Evolutionary conservation across 768 basidiomycete species (phyloP), one percentile per base, ranked within the genome.

Genomic region (Gyrodon lividus): DNA sequence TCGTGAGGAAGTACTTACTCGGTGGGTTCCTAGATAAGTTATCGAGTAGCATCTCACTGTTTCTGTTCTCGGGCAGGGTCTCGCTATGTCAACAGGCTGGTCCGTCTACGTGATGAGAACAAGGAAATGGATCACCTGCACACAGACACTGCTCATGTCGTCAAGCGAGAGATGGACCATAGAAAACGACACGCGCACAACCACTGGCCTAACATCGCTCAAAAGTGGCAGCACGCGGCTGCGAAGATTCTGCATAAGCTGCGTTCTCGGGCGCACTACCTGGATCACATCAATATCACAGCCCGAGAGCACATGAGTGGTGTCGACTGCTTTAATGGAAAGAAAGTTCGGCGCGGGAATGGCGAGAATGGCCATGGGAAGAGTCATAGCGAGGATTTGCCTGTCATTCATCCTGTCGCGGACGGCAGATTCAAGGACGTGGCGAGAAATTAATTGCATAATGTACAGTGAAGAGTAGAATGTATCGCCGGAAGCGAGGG

Each of bases 1-100:
- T 96, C 46, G 87, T 95, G 26, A 76, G 93, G 56, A 86, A 85
- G 59, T 95, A 93, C 70, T 73, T 95, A 3, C 78, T 96, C 38
- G 93, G 92, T 89, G 55, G 9, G 61, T 52, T 26, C 9, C 28
- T 34, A 9, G 31, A 31, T 12, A 43, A 16, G 16, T 48, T 35
- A 54, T 30, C 23, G 10, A 26, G 34, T 37, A 26, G 39, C 7
- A 23, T 42, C 30, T 23, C 24, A 39, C 20, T 5, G 13, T 41
- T 63, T 12, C 58, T 17, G 20, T 39, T 50, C 63, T 56, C 49
- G 48, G 34, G 7, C 38, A 92, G 90, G 89, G 8, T 82, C 84
- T 20, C 81, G 82, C 24, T 92, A 84, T 58, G 82, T 94, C 52
- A 86, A 86, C 62, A 81, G 75, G 53, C 74, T 88, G 72, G 64